Evolutionary conservation across 495 filamentous ascomycete genomes (phyloP).

Genomic region (Hyaloscypha finlandica): DNA sequence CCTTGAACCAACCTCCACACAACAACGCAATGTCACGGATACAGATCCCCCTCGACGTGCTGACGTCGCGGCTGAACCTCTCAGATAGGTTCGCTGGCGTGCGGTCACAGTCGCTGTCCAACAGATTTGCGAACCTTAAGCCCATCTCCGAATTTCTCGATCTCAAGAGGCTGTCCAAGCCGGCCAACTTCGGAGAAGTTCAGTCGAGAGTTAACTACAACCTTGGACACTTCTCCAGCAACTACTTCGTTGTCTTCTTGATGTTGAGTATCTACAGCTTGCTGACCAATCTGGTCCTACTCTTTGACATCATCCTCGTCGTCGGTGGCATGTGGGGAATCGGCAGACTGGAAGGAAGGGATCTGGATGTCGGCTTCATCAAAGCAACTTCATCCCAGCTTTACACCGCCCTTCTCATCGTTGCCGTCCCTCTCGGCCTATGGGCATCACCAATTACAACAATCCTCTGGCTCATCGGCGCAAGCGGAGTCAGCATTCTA

Average conservation of each 20-base stretch:
- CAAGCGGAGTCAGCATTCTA: constrained; percentile 84
- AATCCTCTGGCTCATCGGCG: constrained; percentile 92
- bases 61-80: constrained; percentile 89
- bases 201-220: constrained; percentile 98
- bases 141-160: constrained; percentile 94
- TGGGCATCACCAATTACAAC: constrained; percentile 79
- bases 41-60: constrained; percentile 83
- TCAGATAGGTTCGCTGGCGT: constrained; percentile 71
- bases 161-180: constrained; percentile 92
- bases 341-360: constrained; percentile 79
- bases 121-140: constrained; percentile 88
- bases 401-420: constrained; percentile 81
- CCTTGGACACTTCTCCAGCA: constrained; percentile 94
- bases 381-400: constrained; percentile 90
- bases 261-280: constrained; percentile 96
- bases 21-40: constrained; percentile 75
- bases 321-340: constrained; percentile 86
- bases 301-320: constrained; percentile 91
- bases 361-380: constrained; percentile 81
- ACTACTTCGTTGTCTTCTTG: constrained; percentile 90
- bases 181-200: constrained; percentile 83
- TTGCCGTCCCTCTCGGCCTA: constrained; percentile 81
- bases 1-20: background rate
- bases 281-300: constrained; percentile 76
- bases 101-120: constrained; percentile 70